Base-by-base conservation (phyloP, 139 green algal genomes). In the Ettlia oleoabundans region DNA sequence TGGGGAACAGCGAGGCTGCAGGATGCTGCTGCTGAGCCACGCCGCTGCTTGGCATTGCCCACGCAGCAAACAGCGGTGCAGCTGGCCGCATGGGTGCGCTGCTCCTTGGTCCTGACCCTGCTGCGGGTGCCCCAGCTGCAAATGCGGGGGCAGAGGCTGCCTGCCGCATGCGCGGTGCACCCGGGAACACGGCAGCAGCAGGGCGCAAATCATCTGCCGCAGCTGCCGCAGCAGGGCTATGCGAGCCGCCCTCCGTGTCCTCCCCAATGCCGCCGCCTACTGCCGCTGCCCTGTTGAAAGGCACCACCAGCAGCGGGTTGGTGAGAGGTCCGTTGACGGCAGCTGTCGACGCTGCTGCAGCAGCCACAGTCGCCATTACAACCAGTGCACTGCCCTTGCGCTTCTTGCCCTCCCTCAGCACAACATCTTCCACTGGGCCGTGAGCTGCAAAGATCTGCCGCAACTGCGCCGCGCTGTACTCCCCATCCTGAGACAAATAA, bases 371-470 rank as follows among this genome's bases (percentile, higher is more conserved):
- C 4, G 62, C 74, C 90, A 95, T 95, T 4, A 94, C 85, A 28
- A 95, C 90, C 53, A 94, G 64, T 0, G 92, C 92, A 9, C 71
- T 86, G 28, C 81, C 87, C 38, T 88, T 92, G 6, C 76, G 78
- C 67, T 87, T 90, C 52, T 85, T 85, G 53, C 30, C 47, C 26
- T 82, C 65, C 26, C 78, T 41, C 69, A 95, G 26, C 41, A 95
- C 80, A 10, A 95, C 85, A 55, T 95, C 91, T 77, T 91, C 87
- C 32, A 95, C 92, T 2, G 53, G 21, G 2, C 89, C 91, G 63
- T 92, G 82, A 40, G 13, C 70, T 10, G n/a, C 81, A 80, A 95
- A 92, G 4, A 87, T 72, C 4, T 69, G 22, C 24, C 80, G 67
- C 52, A 95, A 83, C 65, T 88, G 30, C 13, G 68, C 62, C 5